These are phyloP conservation scores for Fusarium miscanthi DNA, from an alignment of 2,329 filamentous ascomycete species.

Conservation along the genomic window DNA sequence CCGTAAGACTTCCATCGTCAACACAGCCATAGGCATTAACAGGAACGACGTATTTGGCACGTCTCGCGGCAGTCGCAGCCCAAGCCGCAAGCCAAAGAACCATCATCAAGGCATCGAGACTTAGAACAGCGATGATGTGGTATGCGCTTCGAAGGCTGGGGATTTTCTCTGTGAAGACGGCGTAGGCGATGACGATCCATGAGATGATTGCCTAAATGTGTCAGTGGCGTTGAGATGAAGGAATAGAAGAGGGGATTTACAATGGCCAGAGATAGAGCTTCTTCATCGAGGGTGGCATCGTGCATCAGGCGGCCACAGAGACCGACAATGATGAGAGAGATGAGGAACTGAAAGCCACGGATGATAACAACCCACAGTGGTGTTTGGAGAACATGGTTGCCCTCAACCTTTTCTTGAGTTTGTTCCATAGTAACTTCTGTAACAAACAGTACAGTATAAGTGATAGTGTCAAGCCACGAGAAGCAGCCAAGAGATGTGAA, in stretches of 20 bases:
- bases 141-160: conserved; percentile 51
- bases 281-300: conserved; percentile 38
- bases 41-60: conserved; percentile 51
- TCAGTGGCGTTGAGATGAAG: neutral
- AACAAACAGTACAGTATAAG: neutral
- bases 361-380: conserved; percentile 58
- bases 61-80: conserved; percentile 54
- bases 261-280: conserved; percentile 33
- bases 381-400: conserved; percentile 52
- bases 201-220: conserved; percentile 56
- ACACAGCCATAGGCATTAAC: conserved; percentile 48
- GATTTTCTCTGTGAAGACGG: conserved; percentile 55
- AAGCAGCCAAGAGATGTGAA: neutral
- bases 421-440: conserved; percentile 29
- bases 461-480: neutral
- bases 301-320: conserved; percentile 55
- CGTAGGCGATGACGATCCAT: conserved; percentile 57
- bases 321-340: conserved; percentile 58
- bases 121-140: conserved; percentile 58
- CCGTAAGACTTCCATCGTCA: conserved; percentile 54
- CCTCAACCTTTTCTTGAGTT: conserved; percentile 10
- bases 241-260: conserved; percentile 6
- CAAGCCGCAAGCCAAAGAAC: conserved; percentile 61
- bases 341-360: conserved; percentile 55
- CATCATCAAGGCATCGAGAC: conserved; percentile 57